Evolutionary conservation across 1,139 yeast species (phyloP), one percentile per base, ranked within the genome.

Genomic region (Yamadazyma triangularis): DNA sequence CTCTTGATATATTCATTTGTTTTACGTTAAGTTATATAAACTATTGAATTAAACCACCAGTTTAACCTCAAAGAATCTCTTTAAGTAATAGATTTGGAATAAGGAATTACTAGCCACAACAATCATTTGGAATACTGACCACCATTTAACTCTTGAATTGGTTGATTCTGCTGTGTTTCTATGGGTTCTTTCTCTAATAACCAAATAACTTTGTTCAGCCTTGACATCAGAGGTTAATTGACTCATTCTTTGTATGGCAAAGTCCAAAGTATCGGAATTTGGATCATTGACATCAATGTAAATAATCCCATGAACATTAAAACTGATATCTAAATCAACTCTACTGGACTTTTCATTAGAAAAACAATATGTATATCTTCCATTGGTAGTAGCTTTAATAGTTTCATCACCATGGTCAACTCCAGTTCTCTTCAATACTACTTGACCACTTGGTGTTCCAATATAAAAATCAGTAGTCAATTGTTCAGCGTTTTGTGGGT

Each of bases 161-260:
- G 98, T 91, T 18, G 95, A 83, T 64, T 91, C 98, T 6, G 98
- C 97, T 12, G 98, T 91, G 64, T 91, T 91, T 73, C 98, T 84
- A 62, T 91, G 98, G 21, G 95, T 85, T 64, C 97, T 81, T 64
- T 91, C 98, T 63, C 98, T 81, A 40, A 91, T 88, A 29, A 88
- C 95, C 51, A 91, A 81, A 64, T 91, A 91, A 45, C 87, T 77
- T 54, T 83, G 93, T 64, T 91, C 98, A 46, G 89, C 93, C 62
- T 83, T 84, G 40, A 91, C 88, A 50, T 87, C 95, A 46, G 77
- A 77, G 28, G 94, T 81, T 48, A 86, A 69, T 42, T 84, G 86
- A 42, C 79, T 65, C 50, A 91, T 70, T 56, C 79, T 76, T 56
- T 79, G 77, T 34, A 91, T 86, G 34, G 95, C 89, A 39, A 81